Evolutionary conservation across 768 basidiomycete species (phyloP).

Genomic region (Leccinum truebloodii): DNA sequence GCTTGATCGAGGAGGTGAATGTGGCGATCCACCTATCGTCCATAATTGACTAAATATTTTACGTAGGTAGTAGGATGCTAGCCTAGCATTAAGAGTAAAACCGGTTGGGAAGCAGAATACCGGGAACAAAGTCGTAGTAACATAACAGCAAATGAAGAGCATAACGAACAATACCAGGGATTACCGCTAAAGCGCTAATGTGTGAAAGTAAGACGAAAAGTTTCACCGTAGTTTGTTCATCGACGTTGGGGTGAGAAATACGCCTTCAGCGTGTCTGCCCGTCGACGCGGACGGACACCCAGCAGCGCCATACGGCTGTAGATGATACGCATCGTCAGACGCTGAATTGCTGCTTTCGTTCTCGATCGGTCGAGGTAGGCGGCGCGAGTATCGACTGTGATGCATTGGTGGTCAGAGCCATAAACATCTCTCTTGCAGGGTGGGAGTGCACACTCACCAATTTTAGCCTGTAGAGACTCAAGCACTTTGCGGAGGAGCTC

Average conservation of each 20-base stretch:
- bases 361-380: constrained; percentile 76
- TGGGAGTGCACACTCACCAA: constrained; percentile 46
- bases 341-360: constrained; percentile 68
- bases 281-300: constrained; percentile 21
- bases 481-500: constrained; percentile 50
- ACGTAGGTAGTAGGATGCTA: constrained; percentile 10
- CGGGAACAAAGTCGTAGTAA: constrained; percentile 3
- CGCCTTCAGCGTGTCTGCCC: constrained; percentile 29
- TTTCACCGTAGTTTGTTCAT: constrained; percentile 1
- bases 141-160: not conserved
- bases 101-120: not conserved
- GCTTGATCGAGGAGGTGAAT: too few relatives aligned
- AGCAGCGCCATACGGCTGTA: constrained; percentile 53
- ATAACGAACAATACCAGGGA: not conserved
- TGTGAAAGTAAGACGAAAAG: not conserved
- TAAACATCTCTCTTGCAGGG: not conserved
- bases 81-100: constrained; percentile 7
- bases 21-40: too few relatives aligned
- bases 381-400: constrained; percentile 68
- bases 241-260: constrained; percentile 31
- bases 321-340: constrained; percentile 58
- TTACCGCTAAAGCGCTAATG: not conserved
- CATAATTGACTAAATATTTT: constrained; percentile 29
- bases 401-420: not conserved
- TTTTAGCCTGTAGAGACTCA: constrained; percentile 56